These are phyloP conservation scores for Gastrodia elata DNA, from an alignment of 106 monocot species.

Conservation along the genomic window DNA sequence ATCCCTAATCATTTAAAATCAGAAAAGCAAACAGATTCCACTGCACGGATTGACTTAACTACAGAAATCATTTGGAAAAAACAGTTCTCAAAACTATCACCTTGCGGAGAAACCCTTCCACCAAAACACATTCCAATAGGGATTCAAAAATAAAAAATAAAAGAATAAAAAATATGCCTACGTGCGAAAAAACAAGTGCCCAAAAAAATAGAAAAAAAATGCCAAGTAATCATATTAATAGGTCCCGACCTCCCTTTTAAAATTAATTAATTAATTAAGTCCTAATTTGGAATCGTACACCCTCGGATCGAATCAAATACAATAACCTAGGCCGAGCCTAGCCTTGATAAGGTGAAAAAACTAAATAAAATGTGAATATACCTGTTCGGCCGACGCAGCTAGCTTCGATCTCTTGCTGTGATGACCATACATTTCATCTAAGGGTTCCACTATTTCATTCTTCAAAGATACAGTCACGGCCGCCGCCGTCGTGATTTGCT, in stretches of 20 bases:
- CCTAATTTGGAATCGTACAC: background rate
- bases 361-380: background rate
- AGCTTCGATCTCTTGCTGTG: conserved; percentile 32
- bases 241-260: too few relatives aligned
- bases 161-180: too few relatives aligned
- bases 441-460: conserved; percentile 42
- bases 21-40: background rate
- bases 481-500: background rate
- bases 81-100: background rate
- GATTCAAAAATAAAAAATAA: too few relatives aligned
- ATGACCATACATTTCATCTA: conserved; percentile 52
- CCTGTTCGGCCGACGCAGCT: conserved; percentile 14
- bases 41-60: background rate
- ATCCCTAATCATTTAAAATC: background rate
- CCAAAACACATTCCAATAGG: too few relatives aligned
- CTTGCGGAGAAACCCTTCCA: background rate
- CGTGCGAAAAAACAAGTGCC: too few relatives aligned
- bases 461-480: conserved; percentile 28
- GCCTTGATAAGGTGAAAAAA: background rate
- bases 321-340: background rate
- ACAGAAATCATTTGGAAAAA: background rate
- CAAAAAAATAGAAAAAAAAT: too few relatives aligned
- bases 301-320: background rate
- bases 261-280: background rate
- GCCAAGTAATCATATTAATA: too few relatives aligned